Base-by-base conservation (phyloP, 2,329 filamentous ascomycete genomes). In the Neonectria neomacrospora region DNA sequence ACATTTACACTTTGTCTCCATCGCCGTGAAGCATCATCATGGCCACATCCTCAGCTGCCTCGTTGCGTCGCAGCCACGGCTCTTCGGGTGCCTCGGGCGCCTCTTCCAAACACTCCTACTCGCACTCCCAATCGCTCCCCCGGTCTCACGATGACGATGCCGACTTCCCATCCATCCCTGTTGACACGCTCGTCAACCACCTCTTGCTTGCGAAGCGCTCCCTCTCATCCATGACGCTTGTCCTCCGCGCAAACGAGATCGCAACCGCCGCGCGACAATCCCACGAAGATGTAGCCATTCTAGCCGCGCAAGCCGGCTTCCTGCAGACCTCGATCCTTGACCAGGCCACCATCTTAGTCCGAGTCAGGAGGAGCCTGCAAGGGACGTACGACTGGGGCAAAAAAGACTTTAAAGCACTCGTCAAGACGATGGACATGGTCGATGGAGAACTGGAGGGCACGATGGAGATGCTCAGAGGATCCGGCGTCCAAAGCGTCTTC, bases 201-300 rank as follows among this genome's bases (percentile, higher is more conserved):
- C 90, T 97, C 37, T 88, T 97, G 42, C 90, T 91, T 30, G 92
- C 95, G 9, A 97, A 97, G 77, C 89, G 93, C 47, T 94, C 94
- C 1, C 86, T 98, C 5, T 92, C 91, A 16, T 93, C 93, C 11
- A 94, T 96, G 76, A 88, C 85, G 44, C 89, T 92, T 64, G 93
- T 97, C 54, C 90, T 92, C 75, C 91, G 92, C 63, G 94, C 94
- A 68, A 94, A 96, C 75, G 91, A 96, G 73, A 89, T 97, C 59
- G 91, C 96, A 47, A 93, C 88, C 20, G 83, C 87, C 14, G 93
- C 94, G 5, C 90, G 93, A 34, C 82, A 85, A 32, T 87, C 92
- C 34, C 84, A 97, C 67, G 92, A 97, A 74, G 91, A 96, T 70
- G 90, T 90, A 51, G 90, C 93, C 56, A 84, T 94, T 10, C 84